Evolutionary conservation across 176 grass and related monocot genomes (phyloP), one percentile per base, ranked within the genome.

Genomic region (Triticum timopheevii): DNA sequence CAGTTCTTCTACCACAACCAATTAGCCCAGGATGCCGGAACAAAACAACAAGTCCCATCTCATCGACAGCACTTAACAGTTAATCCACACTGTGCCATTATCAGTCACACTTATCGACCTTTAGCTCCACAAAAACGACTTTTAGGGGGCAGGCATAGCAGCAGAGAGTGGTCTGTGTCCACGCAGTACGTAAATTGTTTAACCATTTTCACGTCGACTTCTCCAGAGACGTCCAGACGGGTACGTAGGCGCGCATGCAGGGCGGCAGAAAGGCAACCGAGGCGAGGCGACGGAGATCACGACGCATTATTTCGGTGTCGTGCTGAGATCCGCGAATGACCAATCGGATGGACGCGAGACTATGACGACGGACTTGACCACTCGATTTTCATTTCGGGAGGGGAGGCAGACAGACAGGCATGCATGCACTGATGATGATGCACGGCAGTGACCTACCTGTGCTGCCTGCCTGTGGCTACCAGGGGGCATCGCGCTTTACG

Each of bases 281-380:
- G 13, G 40, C 42, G 44, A 47, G 15, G 49, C 15, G 16, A 52
- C 1, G 15, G 50, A 85, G 56, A 24, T 0, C 84, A 44, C 76
- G n/a, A 15, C 58, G 8, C 64, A 45, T 82, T 58, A 78, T 30
- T 2, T 20, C 2, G 69, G 20, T 16, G 31, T 16, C 8, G 72
- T 7, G 69, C n/a, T 2, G 73, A 76, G 73, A 75, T 75, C 72
- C 30, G 73, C 45, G 72, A 50, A 45, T 54, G 82, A 85, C 77
- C 82, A 80, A 42, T 40, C 65, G 16, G 44, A 16, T 49, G 54
- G 19, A 59, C 19, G 54, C 20, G 40, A 44, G 44, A 27, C 15
- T 22, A 65, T 54, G 20, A 52, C 59, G 78, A 78, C 50, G 15
- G 83, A 78, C 63, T 85, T 85, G 87, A 85, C 83, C 71, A 23